phyloP scores from a whole-genome alignment of 176 grass and related monocot species.

The Oryza longistaminata region DNA sequence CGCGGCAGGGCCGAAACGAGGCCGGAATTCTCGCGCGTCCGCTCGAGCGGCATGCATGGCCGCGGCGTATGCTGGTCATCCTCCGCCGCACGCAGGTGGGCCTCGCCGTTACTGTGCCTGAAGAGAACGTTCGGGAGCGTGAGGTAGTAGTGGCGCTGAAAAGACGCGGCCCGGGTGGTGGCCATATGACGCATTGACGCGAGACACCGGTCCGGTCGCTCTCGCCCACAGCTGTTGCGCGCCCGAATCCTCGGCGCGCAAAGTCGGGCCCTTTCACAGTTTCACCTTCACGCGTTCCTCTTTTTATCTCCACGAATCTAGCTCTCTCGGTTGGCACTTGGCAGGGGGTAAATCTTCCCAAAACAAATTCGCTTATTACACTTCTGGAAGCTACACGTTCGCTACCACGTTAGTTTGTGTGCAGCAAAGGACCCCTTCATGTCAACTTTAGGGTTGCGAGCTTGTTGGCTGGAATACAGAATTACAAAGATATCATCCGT shows the following conservation, averaged over 20 bases:
- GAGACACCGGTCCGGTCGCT: background rate
- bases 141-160: background rate
- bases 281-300: background rate
- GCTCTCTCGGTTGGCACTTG: background rate
- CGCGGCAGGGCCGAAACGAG: background rate
- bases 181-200: background rate
- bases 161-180: background rate
- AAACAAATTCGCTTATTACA: background rate
- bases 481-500: background rate
- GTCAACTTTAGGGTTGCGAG: background rate
- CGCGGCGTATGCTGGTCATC: background rate
- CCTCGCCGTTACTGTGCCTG: background rate
- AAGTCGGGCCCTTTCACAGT: no score
- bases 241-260: background rate
- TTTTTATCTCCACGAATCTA: conserved; percentile 4
- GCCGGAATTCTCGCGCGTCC: conserved; percentile 18
- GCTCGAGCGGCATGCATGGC: background rate
- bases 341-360: background rate
- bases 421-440: background rate
- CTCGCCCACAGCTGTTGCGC: background rate
- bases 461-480: no score
- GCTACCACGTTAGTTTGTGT: background rate
- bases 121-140: conserved; percentile 16
- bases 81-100: background rate
- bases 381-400: background rate